Conservation (phyloP, 306 rosid species). For the Cucurbita ficifolia region DNA sequence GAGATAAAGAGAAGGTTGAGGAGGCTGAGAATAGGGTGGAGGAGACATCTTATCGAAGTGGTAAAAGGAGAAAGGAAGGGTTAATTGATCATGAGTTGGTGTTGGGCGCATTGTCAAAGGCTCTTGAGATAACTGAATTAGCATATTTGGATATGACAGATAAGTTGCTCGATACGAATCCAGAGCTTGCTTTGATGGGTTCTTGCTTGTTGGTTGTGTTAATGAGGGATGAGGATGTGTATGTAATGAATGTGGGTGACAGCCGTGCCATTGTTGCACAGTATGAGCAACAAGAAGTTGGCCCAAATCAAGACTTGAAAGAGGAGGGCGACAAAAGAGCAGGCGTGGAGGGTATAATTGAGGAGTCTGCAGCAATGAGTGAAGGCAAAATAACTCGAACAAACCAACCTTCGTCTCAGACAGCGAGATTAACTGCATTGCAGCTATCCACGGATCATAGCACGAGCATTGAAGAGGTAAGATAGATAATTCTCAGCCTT, state of each 20-base stretch:
- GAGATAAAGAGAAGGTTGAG: constrained; percentile 57
- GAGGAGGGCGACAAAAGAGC: constrained; percentile 25
- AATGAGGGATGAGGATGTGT: constrained; percentile 89
- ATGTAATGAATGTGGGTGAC: constrained; percentile 96
- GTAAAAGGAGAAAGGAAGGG: constrained; percentile 61
- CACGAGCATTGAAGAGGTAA: constrained; percentile 79
- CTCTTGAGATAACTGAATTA: constrained; percentile 55
- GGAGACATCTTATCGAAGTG: constrained; percentile 28
- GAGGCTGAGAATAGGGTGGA: constrained; percentile 42
- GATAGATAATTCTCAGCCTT: constrained; percentile 17
- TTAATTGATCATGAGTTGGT: constrained; percentile 64
- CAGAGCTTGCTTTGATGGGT: constrained; percentile 88
- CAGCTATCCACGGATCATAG: constrained; percentile 93
- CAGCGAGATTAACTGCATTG: constrained; percentile 52
- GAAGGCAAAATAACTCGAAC: constrained; percentile 18
- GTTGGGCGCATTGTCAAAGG: constrained; percentile 63
- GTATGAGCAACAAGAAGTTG: constrained; percentile 42
- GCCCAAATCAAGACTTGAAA: constrained; percentile 16
- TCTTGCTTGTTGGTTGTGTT: constrained; percentile 68
- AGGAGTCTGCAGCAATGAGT: constrained; percentile 35
- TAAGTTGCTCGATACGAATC: constrained; percentile 58
- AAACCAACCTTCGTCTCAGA: constrained; percentile 28
- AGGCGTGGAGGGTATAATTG: constrained; percentile 39
- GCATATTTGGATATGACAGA: constrained; percentile 81
- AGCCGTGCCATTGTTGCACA: constrained; percentile 77